Percentiles rank a stretch among this genome's conserved stretches.
These are phyloP conservation scores for Phytophthora rubi DNA, from an alignment of 352 stramenopile genomes.

Conservation along the genomic window DNA sequence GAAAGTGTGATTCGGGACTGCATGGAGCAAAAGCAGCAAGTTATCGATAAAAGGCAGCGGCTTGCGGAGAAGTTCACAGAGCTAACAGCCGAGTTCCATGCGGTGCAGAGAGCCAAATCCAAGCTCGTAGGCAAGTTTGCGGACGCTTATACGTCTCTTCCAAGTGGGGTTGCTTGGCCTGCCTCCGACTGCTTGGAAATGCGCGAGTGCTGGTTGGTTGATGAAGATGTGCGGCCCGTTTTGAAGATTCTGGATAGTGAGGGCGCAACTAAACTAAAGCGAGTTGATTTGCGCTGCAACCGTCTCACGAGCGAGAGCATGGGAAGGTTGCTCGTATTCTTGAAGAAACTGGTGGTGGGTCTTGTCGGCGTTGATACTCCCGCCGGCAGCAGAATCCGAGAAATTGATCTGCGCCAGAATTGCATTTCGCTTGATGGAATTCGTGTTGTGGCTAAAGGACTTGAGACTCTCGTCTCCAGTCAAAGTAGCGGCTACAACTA, in stretches of 20 bases:
- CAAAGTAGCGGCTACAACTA: conserved; percentile 6
- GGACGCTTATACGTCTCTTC: conserved; percentile 25
- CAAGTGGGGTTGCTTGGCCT: conserved; percentile 9
- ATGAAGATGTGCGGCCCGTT: conserved; percentile 56
- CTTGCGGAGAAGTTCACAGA: conserved; percentile 39
- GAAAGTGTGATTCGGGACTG: conserved; percentile 42
- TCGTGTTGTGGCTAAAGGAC: conserved; percentile 50
- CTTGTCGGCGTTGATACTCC: not conserved
- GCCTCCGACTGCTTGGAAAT: conserved; percentile 42
- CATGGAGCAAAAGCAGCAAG: conserved; percentile 42
- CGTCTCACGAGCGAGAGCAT: conserved; percentile 63
- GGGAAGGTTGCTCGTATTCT: conserved; percentile 41
- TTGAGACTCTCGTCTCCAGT: conserved; percentile 46
- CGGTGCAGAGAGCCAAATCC: conserved; percentile 51
- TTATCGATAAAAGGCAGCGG: conserved; percentile 43
- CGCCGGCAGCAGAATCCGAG: conserved; percentile 20
- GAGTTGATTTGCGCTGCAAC: conserved; percentile 68
- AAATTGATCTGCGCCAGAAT: conserved; percentile 77
- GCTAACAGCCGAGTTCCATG: conserved; percentile 49
- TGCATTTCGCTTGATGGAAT: conserved; percentile 73
- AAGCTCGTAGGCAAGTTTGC: conserved; percentile 51
- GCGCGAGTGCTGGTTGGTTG: conserved; percentile 56
- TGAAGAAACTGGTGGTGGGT: conserved; percentile 19
- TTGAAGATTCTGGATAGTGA: conserved; percentile 48
- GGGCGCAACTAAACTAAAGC: conserved; percentile 17